Conservation (phyloP, 352 stramenopile species). For the Phytophthora aleatoria region DNA sequence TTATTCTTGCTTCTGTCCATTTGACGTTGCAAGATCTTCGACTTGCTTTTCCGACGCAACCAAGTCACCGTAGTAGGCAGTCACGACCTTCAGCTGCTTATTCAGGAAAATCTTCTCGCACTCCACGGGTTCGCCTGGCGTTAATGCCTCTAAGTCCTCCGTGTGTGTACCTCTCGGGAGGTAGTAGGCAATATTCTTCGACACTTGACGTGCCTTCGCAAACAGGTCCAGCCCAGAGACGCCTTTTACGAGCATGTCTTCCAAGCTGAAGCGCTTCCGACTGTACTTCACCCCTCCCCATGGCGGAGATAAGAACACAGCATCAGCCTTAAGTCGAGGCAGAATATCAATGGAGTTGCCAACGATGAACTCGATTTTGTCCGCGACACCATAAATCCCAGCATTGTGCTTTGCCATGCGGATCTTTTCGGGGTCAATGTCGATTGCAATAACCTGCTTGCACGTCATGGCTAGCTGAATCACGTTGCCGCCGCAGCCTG, state of each 20-base stretch:
- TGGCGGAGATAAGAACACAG: constrained; percentile 91
- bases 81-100: constrained; percentile 80
- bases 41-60: constrained; percentile 12
- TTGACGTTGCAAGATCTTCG: constrained; percentile 10
- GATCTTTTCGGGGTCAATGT: constrained; percentile 91
- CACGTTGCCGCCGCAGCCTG: constrained; percentile 92
- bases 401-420: constrained; percentile 92
- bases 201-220: constrained; percentile 55
- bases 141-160: constrained; percentile 55
- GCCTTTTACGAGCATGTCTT: constrained; percentile 70
- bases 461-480: constrained; percentile 93
- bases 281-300: constrained; percentile 89
- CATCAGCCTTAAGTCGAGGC: constrained; percentile 77
- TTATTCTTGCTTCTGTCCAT: not conserved
- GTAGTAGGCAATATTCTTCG: constrained; percentile 85
- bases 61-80: constrained; percentile 81
- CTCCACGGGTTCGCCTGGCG: constrained; percentile 59
- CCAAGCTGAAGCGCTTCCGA: constrained; percentile 57
- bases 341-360: constrained; percentile 87
- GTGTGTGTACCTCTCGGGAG: constrained; percentile 71
- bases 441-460: constrained; percentile 92
- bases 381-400: constrained; percentile 87
- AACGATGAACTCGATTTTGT: constrained; percentile 93
- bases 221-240: constrained; percentile 71
- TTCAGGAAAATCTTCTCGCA: constrained; percentile 85